phyloP scores from a whole-genome alignment of 75 land plant species.

The Isoetes taiwanensis region DNA sequence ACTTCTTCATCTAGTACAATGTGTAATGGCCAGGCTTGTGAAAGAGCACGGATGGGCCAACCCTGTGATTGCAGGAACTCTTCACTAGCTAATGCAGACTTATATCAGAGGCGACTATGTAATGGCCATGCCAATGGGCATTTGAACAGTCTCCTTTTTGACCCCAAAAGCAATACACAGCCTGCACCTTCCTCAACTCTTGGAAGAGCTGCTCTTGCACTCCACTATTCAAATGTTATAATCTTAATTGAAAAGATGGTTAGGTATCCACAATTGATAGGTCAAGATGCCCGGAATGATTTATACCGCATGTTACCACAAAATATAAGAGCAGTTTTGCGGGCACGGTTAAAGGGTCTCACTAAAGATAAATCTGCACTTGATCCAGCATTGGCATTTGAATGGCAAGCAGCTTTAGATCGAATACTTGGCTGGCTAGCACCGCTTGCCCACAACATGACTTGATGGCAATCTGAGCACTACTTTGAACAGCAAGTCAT shows the following conservation, averaged over 20 bases:
- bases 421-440: slow-evolving; percentile 52
- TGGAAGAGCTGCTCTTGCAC: slow-evolving; percentile 46
- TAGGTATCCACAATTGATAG: slow-evolving; percentile 48
- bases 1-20: too few relatives aligned
- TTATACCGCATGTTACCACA: slow-evolving; percentile 51
- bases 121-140: too few relatives aligned
- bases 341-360: slow-evolving; percentile 38
- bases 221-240: slow-evolving; percentile 61
- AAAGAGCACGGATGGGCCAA: too few relatives aligned
- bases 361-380: slow-evolving; percentile 24
- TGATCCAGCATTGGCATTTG: slow-evolving; percentile 33
- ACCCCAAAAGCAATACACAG: slow-evolving; percentile 17
- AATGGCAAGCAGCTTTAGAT: slow-evolving; percentile 39
- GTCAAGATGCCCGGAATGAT: slow-evolving; percentile 50
- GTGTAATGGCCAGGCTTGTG: too few relatives aligned
- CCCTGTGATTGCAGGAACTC: too few relatives aligned
- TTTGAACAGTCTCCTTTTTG: slow-evolving; percentile 10
- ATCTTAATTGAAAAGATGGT: slow-evolving; percentile 57
- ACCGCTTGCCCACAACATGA: slow-evolving; percentile 75
- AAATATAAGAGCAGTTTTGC: slow-evolving; percentile 30
- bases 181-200: slow-evolving; percentile 43
- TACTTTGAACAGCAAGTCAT: slow-evolving; percentile 48
- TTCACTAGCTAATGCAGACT: too few relatives aligned
- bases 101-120: too few relatives aligned
- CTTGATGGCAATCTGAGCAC: slow-evolving; percentile 70